phyloP scores from a whole-genome alignment of 139 green algal species.

The Haematococcus sp. region DNA sequence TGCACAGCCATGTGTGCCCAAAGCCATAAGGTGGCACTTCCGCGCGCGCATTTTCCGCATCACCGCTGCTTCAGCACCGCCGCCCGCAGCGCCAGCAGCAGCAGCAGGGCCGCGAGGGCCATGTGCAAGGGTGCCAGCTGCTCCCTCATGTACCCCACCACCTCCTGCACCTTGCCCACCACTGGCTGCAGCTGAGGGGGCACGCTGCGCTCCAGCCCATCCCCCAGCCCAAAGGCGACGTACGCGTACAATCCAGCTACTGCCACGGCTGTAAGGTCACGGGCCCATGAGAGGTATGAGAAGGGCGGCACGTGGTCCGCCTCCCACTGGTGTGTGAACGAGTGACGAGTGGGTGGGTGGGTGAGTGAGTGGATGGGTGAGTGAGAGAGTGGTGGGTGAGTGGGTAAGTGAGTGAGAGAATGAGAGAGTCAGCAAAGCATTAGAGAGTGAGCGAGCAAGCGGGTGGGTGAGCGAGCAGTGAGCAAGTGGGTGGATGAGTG shows the following conservation, averaged over 20 bases:
- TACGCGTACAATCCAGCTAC: conserved; percentile 30
- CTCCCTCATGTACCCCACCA: conserved; percentile 26
- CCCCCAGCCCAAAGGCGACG: conserved; percentile 26
- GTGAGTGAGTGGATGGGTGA: no score
- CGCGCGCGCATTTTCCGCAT: neutral
- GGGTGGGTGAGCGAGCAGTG: no score
- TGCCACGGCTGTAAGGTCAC: conserved; percentile 19
- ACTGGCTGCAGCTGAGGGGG: neutral
- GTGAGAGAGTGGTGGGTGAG: no score
- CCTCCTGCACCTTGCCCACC: conserved; percentile 11
- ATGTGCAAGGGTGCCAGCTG: conserved; percentile 23
- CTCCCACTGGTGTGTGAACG: no score
- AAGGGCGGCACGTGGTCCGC: no score
- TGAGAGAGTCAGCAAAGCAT: no score
- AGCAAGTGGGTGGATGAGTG: no score
- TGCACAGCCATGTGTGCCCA: no score
- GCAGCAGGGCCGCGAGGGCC: conserved; percentile 28
- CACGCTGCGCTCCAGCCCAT: neutral
- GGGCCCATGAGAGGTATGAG: neutral
- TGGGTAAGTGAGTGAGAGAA: no score
- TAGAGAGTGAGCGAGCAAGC: no score
- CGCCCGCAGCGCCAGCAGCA: conserved; percentile 22
- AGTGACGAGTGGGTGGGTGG: no score
- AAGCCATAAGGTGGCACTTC: no score
- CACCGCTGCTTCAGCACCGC: conserved; percentile 14